Percentiles rank a stretch among this genome's conserved stretches.
Evolutionary conservation across 345 rosid genomes (phyloP).

Genomic region (Capsella bursapastoris): DNA sequence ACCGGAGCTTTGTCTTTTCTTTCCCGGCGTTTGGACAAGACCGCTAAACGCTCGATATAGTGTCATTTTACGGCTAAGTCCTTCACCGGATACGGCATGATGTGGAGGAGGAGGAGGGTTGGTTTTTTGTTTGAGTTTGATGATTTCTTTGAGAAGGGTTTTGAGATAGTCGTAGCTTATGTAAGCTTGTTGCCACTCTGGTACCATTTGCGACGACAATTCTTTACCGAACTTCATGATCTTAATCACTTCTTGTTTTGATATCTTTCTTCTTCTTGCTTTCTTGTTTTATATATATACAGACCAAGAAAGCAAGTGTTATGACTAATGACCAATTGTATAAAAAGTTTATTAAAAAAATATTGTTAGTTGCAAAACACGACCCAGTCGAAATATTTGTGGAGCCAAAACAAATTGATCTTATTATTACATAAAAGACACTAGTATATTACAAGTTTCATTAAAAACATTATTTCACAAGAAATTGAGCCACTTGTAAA

Average conservation of each 20-base stretch:
- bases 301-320: slow-evolving; percentile 5
- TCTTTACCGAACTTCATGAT: slow-evolving; percentile 81
- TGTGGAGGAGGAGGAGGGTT: slow-evolving; percentile 37
- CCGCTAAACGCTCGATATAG: slow-evolving; percentile 75
- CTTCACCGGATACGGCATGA: slow-evolving; percentile 35
- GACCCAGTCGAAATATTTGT: background rate
- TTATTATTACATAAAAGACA: background rate
- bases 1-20: slow-evolving; percentile 25
- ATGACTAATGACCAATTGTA: slow-evolving; percentile 1
- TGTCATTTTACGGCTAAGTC: slow-evolving; percentile 43
- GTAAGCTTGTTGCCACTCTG: slow-evolving; percentile 78
- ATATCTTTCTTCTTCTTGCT: slow-evolving; percentile 15
- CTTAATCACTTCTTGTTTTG: no score
- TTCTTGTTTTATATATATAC: background rate
- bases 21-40: slow-evolving; percentile 35
- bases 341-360: background rate
- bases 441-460: background rate
- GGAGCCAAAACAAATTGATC: background rate
- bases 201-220: slow-evolving; percentile 68
- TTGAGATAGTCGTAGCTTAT: slow-evolving; percentile 62
- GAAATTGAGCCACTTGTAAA: background rate
- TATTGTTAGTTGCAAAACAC: background rate
- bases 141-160: slow-evolving; percentile 62
- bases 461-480: background rate
- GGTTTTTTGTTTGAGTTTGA: slow-evolving; percentile 44